These are phyloP conservation scores for Takashimella tepidaria DNA, from an alignment of 1,284 basidiomycete genomes.

Conservation along the genomic window DNA sequence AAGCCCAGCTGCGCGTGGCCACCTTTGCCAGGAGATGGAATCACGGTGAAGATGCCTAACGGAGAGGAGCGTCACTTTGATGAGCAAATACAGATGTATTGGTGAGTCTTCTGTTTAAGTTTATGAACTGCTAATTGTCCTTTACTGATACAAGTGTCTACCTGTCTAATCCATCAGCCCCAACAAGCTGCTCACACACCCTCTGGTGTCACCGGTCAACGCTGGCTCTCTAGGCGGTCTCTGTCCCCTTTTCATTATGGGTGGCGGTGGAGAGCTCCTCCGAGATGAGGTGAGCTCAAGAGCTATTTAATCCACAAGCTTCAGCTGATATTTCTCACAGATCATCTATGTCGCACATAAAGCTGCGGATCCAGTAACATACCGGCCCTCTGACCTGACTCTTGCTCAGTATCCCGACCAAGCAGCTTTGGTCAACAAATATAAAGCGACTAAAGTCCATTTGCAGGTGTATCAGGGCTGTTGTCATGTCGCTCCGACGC, in stretches of 20 bases:
- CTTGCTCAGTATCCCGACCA: conserved; percentile 47
- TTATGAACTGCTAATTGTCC: too few species aligned
- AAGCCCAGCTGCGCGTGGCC: conserved; percentile 47
- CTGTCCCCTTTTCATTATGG: conserved; percentile 51
- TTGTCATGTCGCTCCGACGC: conserved; percentile 46
- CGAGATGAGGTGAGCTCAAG: conserved; percentile 33
- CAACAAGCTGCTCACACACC: conserved; percentile 51
- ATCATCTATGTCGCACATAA: conserved; percentile 52
- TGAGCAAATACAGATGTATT: conserved; percentile 53
- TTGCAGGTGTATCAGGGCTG: conserved; percentile 49
- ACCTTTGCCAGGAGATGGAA: conserved; percentile 38
- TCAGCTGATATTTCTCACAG: conserved; percentile 28
- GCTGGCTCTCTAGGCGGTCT: conserved; percentile 52
- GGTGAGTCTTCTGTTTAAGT: too few species aligned
- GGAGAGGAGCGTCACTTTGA: conserved; percentile 32
- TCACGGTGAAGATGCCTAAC: conserved; percentile 32
- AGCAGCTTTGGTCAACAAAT: conserved; percentile 40
- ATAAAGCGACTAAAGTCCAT: conserved; percentile 51
- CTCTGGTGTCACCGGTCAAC: conserved; percentile 51
- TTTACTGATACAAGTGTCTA: background rate
- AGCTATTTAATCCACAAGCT: background rate
- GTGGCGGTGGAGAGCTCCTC: conserved; percentile 50
- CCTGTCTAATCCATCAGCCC: conserved; percentile 27
- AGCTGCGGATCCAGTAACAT: conserved; percentile 48
- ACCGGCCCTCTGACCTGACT: conserved; percentile 42